A percentile compares a stretch with the other conserved stretches of the same genome.
phyloP scores from a whole-genome alignment of 2,329 filamentous ascomycete genomes.

The Allantophomopsis lycopodina region DNA sequence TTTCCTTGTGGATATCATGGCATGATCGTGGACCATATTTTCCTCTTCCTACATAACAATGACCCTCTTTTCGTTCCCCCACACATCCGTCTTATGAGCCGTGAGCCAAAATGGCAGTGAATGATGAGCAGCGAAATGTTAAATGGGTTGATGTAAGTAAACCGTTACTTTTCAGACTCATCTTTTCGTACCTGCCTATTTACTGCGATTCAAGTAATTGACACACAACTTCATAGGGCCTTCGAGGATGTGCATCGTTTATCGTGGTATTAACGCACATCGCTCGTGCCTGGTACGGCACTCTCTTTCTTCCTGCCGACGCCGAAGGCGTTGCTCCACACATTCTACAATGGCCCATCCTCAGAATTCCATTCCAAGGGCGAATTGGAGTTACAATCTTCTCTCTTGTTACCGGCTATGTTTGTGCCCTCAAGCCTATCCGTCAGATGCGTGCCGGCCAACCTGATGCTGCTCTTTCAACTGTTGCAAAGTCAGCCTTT shows the following conservation, averaged over 20 bases:
- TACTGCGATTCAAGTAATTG: not conserved
- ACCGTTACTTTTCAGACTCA: not conserved
- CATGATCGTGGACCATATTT: no score
- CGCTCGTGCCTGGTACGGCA: slow-evolving; percentile 33
- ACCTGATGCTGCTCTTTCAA: slow-evolving; percentile 34
- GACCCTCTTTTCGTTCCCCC: no score
- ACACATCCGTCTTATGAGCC: no score
- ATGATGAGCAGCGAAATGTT: slow-evolving; percentile 22
- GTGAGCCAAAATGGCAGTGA: not conserved
- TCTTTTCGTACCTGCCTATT: slow-evolving; percentile 1
- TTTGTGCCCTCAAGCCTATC: slow-evolving; percentile 48
- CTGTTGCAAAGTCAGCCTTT: slow-evolving; percentile 42
- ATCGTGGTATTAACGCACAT: slow-evolving; percentile 41
- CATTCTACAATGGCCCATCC: slow-evolving; percentile 41
- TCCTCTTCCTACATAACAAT: no score
- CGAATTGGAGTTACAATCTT: slow-evolving; percentile 54
- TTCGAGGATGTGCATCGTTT: slow-evolving; percentile 39
- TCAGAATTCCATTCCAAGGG: slow-evolving; percentile 44
- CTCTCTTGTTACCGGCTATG: slow-evolving; percentile 50
- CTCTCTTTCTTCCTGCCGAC: slow-evolving; percentile 31
- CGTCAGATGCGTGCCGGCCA: slow-evolving; percentile 38
- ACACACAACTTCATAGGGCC: slow-evolving; percentile 25
- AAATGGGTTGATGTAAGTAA: slow-evolving; percentile 49
- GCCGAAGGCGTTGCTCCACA: slow-evolving; percentile 28
- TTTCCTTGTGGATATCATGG: no score